These are phyloP conservation scores for Leccinum aurantiacum DNA, from an alignment of 768 basidiomycete species.

Conservation along the genomic window DNA sequence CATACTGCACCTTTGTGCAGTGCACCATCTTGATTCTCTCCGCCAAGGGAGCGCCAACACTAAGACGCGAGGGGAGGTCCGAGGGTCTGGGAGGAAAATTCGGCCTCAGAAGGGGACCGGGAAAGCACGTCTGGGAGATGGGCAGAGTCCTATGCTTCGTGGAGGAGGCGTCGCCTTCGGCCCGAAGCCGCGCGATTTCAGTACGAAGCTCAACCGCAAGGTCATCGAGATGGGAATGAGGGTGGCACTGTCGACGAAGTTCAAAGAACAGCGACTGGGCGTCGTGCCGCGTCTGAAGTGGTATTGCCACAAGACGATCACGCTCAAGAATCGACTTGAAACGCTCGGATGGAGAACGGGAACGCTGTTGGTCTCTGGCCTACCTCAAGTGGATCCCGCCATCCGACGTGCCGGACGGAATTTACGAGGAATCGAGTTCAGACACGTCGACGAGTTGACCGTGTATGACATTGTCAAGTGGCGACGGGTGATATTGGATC, in stretches of 20 bases:
- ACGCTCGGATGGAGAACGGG: constrained; percentile 62
- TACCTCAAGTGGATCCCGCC: constrained; percentile 49
- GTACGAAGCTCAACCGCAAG: constrained; percentile 90
- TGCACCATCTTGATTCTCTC: constrained; percentile 82
- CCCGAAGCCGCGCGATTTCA: constrained; percentile 88
- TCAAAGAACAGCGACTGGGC: constrained; percentile 71
- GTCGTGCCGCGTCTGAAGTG: constrained; percentile 73
- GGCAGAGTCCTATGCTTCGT: constrained; percentile 79
- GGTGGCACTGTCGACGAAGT: constrained; percentile 81
- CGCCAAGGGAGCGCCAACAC: constrained; percentile 92
- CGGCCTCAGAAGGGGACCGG: constrained; percentile 91
- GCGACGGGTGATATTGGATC: constrained; percentile 78
- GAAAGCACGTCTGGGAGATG: constrained; percentile 85
- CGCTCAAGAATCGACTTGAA: constrained; percentile 61
- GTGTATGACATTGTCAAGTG: constrained; percentile 86
- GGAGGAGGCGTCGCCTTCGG: constrained; percentile 95
- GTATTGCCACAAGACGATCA: constrained; percentile 71
- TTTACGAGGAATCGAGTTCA: constrained; percentile 64
- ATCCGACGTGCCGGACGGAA: constrained; percentile 68
- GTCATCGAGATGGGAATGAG: constrained; percentile 92
- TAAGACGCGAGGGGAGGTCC: constrained; percentile 89
- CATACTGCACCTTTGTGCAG: constrained; percentile 89
- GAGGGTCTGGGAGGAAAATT: constrained; percentile 87
- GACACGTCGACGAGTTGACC: constrained; percentile 61
- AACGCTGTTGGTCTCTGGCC: constrained; percentile 75